Conservation (phyloP, 768 basidiomycete genomes). For the Naganishia kalamii region DNA sequence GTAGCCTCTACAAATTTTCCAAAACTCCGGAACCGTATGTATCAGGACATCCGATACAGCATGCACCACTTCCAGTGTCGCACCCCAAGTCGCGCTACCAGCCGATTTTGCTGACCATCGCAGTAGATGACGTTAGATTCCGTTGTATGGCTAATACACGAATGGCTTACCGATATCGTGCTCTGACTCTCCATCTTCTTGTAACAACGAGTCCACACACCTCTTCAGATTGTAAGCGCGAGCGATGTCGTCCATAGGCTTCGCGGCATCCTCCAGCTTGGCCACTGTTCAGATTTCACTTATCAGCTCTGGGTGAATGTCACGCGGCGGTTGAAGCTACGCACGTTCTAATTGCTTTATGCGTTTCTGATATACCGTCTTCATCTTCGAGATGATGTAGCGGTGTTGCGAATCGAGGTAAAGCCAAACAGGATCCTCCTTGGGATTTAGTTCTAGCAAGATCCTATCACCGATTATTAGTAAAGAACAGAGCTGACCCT, state of each 20-base stretch:
- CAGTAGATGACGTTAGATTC: no score
- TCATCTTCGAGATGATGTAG: conserved; percentile 73
- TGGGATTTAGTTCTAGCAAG: conserved; percentile 72
- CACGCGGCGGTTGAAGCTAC: conserved; percentile 28
- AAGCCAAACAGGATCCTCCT: conserved; percentile 89
- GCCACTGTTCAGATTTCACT: neutral
- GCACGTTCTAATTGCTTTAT: conserved; percentile 55
- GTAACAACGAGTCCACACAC: conserved; percentile 18
- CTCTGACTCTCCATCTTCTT: neutral
- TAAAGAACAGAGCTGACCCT: no score
- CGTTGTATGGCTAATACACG: no score
- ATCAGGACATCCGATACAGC: conserved; percentile 78
- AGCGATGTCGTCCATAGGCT: conserved; percentile 10
- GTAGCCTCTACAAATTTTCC: conserved; percentile 83
- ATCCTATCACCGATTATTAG: conserved; percentile 54
- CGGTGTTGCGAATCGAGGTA: conserved; percentile 91
- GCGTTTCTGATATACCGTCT: conserved; percentile 56
- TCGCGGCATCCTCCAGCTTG: neutral
- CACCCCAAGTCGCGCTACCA: conserved; percentile 74
- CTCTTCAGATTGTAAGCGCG: conserved; percentile 26
- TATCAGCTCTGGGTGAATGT: neutral
- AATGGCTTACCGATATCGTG: conserved; percentile 1
- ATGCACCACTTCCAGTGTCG: conserved; percentile 71
- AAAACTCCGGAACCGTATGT: conserved; percentile 81
- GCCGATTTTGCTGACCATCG: conserved; percentile 57